Conservation (phyloP, 2,329 filamentous ascomycete species). For the Zalaria sp. region DNA sequence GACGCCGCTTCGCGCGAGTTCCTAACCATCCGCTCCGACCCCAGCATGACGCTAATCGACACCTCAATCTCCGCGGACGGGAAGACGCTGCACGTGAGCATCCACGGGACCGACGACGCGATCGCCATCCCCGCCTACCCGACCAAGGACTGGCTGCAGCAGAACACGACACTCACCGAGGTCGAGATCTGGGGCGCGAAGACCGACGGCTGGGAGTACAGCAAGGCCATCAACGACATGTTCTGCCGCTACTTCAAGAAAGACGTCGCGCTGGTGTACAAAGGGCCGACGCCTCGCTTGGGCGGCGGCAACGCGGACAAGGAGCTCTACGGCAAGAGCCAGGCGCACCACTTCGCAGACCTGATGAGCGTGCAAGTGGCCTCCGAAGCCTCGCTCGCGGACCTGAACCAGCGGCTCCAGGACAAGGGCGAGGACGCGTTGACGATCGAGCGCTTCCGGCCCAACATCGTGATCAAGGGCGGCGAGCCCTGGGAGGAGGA, state of each 20-base stretch:
- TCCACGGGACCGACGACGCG: slow-evolving; percentile 24
- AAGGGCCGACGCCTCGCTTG: slow-evolving; percentile 43
- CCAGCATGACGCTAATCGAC: slow-evolving; percentile 49
- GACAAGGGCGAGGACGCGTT: slow-evolving; percentile 30
- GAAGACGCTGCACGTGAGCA: slow-evolving; percentile 33
- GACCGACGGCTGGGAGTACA: slow-evolving; percentile 44
- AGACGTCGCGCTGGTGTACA: slow-evolving; percentile 45
- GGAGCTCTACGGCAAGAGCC: slow-evolving; percentile 32
- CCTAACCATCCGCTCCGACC: slow-evolving; percentile 46
- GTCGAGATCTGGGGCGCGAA: slow-evolving; percentile 46
- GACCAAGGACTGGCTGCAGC: slow-evolving; percentile 35
- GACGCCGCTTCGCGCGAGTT: slow-evolving; percentile 39
- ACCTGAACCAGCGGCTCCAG: slow-evolving; percentile 41
- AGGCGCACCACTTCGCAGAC: slow-evolving; percentile 43
- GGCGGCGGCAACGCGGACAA: slow-evolving; percentile 42
- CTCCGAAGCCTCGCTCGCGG: slow-evolving; percentile 39
- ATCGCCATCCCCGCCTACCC: slow-evolving; percentile 44
- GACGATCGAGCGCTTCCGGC: slow-evolving; percentile 47
- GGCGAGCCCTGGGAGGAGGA: slow-evolving; percentile 47
- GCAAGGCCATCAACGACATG: slow-evolving; percentile 32
- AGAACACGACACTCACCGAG: slow-evolving; percentile 34
- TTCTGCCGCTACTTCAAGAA: slow-evolving; percentile 44
- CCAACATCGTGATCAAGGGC: slow-evolving; percentile 48
- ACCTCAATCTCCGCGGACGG: slow-evolving; percentile 32
- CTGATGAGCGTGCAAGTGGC: slow-evolving; percentile 43